Evolutionary conservation across 805 yeast genomes (phyloP).

Genomic region (Candida nonsorbophila): DNA sequence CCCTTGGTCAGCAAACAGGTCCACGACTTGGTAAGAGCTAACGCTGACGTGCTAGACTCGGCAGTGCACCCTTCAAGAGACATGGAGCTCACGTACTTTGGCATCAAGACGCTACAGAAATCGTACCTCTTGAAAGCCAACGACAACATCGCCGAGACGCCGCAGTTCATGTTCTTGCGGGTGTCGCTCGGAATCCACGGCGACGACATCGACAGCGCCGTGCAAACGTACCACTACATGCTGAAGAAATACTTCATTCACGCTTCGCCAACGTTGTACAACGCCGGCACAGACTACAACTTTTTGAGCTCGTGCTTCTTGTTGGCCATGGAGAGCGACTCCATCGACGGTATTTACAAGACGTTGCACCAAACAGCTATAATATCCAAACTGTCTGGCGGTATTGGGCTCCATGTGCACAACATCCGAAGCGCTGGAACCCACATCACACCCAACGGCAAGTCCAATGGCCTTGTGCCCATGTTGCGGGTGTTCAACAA

Average conservation of each 20-base stretch:
- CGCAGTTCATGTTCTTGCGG: slow-evolving; percentile 86
- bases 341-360: slow-evolving; percentile 91
- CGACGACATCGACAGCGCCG: slow-evolving; percentile 52
- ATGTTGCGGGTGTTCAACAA: slow-evolving; percentile 93
- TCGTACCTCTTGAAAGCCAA: slow-evolving; percentile 66
- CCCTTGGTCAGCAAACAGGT: slow-evolving; percentile 63
- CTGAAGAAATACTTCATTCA: slow-evolving; percentile 84
- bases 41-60: slow-evolving; percentile 63
- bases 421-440: slow-evolving; percentile 85
- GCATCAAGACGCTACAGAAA: slow-evolving; percentile 86
- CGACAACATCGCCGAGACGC: slow-evolving; percentile 73
- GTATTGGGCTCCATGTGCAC: slow-evolving; percentile 86
- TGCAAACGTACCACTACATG: slow-evolving; percentile 86
- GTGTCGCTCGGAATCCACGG: slow-evolving; percentile 91
- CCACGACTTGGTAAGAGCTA: slow-evolving; percentile 54
- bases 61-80: slow-evolving; percentile 78
- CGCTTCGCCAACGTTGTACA: slow-evolving; percentile 92
- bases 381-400: slow-evolving; percentile 93
- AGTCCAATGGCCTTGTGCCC: slow-evolving; percentile 91
- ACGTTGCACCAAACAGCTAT: slow-evolving; percentile 85
- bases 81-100: slow-evolving; percentile 74
- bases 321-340: slow-evolving; percentile 87
- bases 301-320: slow-evolving; percentile 90
- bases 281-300: slow-evolving; percentile 84
- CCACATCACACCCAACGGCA: slow-evolving; percentile 85